These are phyloP conservation scores for Aspergillus sp. DNA, from an alignment of 2,329 filamentous ascomycete species.

Conservation along the genomic window DNA sequence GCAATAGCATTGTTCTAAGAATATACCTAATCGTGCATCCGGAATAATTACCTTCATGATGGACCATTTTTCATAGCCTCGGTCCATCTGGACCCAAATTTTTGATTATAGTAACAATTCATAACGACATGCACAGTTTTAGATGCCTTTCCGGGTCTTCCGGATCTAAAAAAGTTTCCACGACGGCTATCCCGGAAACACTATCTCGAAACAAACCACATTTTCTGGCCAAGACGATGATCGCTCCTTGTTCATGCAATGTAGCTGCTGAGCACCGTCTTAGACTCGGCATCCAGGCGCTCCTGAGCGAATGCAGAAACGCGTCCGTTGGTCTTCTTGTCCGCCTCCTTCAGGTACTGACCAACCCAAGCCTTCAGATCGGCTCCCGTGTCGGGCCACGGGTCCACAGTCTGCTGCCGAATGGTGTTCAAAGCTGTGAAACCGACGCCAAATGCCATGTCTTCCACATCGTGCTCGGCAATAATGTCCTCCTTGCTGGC, in stretches of 20 bases:
- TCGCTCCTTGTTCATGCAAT: slow-evolving; percentile 30
- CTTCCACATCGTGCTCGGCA: slow-evolving; percentile 86
- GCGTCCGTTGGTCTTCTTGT: slow-evolving; percentile 67
- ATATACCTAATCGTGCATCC: too few species aligned
- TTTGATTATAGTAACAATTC: slow-evolving; percentile 11
- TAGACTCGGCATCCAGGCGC: slow-evolving; percentile 63
- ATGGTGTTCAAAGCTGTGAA: slow-evolving; percentile 94
- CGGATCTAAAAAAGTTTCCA: background rate
- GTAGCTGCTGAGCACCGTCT: slow-evolving; percentile 47
- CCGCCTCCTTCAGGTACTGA: slow-evolving; percentile 72
- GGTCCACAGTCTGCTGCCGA: slow-evolving; percentile 69
- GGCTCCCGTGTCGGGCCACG: slow-evolving; percentile 80
- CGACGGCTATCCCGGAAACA: too few species aligned
- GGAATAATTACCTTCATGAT: slow-evolving; percentile 1
- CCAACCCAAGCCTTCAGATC: slow-evolving; percentile 82
- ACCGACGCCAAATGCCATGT: slow-evolving; percentile 89
- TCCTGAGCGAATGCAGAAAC: slow-evolving; percentile 70
- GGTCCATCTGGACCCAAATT: background rate
- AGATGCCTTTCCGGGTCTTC: background rate
- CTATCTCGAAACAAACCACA: too few species aligned
- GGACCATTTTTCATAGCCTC: background rate
- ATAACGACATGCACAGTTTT: slow-evolving; percentile 10
- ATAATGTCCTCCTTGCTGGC: slow-evolving; percentile 72
- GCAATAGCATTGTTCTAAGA: too few species aligned
- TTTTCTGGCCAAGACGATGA: too few species aligned